These are phyloP conservation scores for Yamadazyma sp. DNA, from an alignment of 805 yeast species.

Conservation along the genomic window DNA sequence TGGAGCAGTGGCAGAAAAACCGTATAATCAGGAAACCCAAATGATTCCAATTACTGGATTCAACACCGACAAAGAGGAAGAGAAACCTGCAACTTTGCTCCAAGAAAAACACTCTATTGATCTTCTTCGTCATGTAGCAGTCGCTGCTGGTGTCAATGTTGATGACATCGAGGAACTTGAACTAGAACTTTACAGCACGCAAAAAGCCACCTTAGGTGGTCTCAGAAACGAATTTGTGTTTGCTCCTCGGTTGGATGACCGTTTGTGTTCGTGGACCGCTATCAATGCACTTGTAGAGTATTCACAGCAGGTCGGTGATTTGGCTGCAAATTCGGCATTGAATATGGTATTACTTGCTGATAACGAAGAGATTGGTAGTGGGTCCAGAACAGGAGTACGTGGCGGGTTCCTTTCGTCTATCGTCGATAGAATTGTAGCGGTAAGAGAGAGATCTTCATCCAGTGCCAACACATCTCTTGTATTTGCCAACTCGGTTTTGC, in stretches of 20 bases:
- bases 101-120: constrained; percentile 25
- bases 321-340: constrained; percentile 28
- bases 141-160: constrained; percentile 22
- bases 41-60: constrained; percentile 79
- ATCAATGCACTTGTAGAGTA: constrained; percentile 31
- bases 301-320: constrained; percentile 14
- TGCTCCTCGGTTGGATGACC: constrained; percentile 42
- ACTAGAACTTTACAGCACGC: constrained; percentile 38
- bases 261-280: constrained; percentile 41
- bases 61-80: constrained; percentile 5
- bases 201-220: constrained; percentile 38
- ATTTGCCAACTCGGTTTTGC: constrained; percentile 32
- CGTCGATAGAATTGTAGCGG: constrained; percentile 15
- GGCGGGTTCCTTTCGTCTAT: constrained; percentile 27
- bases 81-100: neutral
- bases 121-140: constrained; percentile 33
- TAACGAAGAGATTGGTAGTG: constrained; percentile 44
- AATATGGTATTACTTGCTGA: constrained; percentile 35
- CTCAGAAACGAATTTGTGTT: constrained; percentile 35
- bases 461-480: constrained; percentile 11
- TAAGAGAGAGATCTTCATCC: constrained; percentile 1
- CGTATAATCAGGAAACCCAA: constrained; percentile 70
- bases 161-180: constrained; percentile 31
- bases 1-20: constrained; percentile 59
- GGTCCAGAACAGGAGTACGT: constrained; percentile 39